Evolutionary conservation across 306 rosid genomes (phyloP).

Genomic region (Dalbergia cultrata): DNA sequence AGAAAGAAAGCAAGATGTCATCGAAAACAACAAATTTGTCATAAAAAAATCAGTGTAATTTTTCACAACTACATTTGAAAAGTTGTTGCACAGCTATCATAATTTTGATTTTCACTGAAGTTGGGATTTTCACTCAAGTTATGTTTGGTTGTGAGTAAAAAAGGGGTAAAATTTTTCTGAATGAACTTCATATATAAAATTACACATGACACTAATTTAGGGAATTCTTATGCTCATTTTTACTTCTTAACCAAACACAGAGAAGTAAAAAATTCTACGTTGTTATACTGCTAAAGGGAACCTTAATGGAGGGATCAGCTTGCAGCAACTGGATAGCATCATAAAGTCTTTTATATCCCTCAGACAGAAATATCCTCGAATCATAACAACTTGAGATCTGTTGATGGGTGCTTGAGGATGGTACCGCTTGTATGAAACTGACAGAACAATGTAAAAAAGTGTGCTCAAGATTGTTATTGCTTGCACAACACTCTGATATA

Average conservation of each 20-base stretch:
- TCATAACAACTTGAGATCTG: constrained; percentile 49
- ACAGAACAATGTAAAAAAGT: constrained; percentile 44
- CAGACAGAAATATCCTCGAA: constrained; percentile 52
- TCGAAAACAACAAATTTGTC: constrained; percentile 1
- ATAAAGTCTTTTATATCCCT: constrained; percentile 55
- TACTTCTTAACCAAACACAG: too few relatives aligned
- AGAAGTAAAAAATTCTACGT: not conserved
- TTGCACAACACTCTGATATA: constrained; percentile 47
- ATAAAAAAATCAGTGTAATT: not conserved
- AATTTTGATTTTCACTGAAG: not conserved
- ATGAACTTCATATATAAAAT: too few relatives aligned
- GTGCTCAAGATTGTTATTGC: constrained; percentile 36
- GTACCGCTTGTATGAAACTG: constrained; percentile 60
- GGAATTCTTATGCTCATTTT: too few relatives aligned
- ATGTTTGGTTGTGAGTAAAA: too few relatives aligned
- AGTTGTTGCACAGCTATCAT: not conserved
- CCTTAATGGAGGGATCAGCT: constrained; percentile 69
- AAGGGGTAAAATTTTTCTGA: too few relatives aligned
- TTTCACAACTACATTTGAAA: not conserved
- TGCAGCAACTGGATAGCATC: constrained; percentile 65
- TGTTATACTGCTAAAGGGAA: constrained; percentile 19
- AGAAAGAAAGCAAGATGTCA: not conserved
- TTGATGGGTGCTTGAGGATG: constrained; percentile 54
- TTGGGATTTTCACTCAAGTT: too few relatives aligned
- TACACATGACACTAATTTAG: too few relatives aligned